A percentile compares a stretch with the other conserved stretches of the same genome.
phyloP scores from a whole-genome alignment of 2,329 filamentous ascomycete genomes.

The Cyphellophora attinorum region DNA sequence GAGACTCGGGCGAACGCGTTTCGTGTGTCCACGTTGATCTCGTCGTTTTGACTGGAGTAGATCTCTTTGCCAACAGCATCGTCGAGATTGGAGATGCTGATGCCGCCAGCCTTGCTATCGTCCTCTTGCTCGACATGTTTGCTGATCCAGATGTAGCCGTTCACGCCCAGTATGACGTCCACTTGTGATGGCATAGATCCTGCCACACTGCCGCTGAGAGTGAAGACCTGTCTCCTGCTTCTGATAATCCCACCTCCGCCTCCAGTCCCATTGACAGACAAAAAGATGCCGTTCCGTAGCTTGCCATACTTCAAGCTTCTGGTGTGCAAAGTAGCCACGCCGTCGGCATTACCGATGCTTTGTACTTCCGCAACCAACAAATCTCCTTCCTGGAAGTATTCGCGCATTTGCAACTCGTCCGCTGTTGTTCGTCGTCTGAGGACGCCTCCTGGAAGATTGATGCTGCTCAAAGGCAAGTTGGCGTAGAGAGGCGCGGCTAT shows the following conservation, averaged over 20 bases:
- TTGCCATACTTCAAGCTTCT: conserved; percentile 90
- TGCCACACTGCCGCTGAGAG: conserved; percentile 44
- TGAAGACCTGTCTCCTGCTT: conserved; percentile 78
- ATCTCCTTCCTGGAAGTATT: conserved; percentile 95
- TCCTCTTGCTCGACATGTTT: conserved; percentile 61
- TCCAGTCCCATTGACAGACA: conserved; percentile 70
- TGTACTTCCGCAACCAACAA: conserved; percentile 92
- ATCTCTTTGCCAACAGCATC: conserved; percentile 76
- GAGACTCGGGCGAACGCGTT: conserved; percentile 79
- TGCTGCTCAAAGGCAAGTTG: conserved; percentile 72
- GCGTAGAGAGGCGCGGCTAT: conserved; percentile 82
- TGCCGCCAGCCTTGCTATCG: conserved; percentile 25
- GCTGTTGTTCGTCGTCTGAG: conserved; percentile 85
- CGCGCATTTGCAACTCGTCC: conserved; percentile 92
- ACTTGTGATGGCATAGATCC: conserved; percentile 47
- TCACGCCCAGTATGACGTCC: conserved; percentile 84
- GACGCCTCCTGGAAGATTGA: conserved; percentile 91
- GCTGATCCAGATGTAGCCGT: conserved; percentile 93
- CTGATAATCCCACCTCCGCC: conserved; percentile 71
- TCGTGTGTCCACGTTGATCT: conserved; percentile 65
- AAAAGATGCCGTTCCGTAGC: conserved; percentile 83
- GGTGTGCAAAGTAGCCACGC: conserved; percentile 79
- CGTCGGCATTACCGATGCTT: conserved; percentile 67
- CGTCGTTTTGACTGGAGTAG: conserved; percentile 92
- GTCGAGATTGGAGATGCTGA: conserved; percentile 72